Percentiles rank a stretch among this genome's conserved stretches.
Evolutionary conservation across 306 rosid genomes (phyloP).

Genomic region (Malus asiatica): DNA sequence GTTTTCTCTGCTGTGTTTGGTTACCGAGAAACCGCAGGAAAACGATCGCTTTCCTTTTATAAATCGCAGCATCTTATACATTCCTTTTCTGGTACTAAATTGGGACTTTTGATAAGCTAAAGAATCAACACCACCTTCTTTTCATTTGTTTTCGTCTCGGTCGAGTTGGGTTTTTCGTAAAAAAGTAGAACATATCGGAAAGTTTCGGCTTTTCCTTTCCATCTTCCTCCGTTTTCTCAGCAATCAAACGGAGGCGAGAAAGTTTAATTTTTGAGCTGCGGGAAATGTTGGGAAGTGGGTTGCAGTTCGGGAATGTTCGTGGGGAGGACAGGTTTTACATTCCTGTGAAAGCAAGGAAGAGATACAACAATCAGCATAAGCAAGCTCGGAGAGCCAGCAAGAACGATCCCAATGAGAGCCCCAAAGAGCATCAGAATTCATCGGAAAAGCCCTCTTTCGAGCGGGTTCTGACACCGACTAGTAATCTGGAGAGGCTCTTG

Average conservation of each 20-base stretch:
- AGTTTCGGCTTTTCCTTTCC: background rate
- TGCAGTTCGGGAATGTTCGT: slow-evolving; percentile 45
- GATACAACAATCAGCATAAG: slow-evolving; percentile 46
- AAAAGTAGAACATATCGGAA: background rate
- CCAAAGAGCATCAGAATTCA: slow-evolving; percentile 27
- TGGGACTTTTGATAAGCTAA: background rate
- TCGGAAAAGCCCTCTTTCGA: slow-evolving; percentile 24
- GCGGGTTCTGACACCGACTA: slow-evolving; percentile 20
- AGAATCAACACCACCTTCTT: background rate
- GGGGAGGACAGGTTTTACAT: slow-evolving; percentile 57
- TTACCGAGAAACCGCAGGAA: slow-evolving; percentile 13
- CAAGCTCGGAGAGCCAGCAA: slow-evolving; percentile 38
- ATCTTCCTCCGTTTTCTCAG: slow-evolving; percentile 23
- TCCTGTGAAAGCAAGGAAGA: slow-evolving; percentile 65
- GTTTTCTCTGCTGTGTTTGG: slow-evolving; percentile 18
- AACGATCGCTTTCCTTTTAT: background rate
- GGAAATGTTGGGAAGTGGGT: slow-evolving; percentile 57
- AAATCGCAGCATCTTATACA: background rate
- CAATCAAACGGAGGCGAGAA: slow-evolving; percentile 8
- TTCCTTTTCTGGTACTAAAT: background rate
- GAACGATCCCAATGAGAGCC: slow-evolving; percentile 35
- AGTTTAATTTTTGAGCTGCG: slow-evolving; percentile 8
- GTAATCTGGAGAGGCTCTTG: slow-evolving; percentile 64
- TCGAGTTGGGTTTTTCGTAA: slow-evolving; percentile 3
- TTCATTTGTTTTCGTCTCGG: background rate